Evolutionary conservation across 2,329 filamentous ascomycete species (phyloP), one percentile per base, ranked within the genome.

Genomic region (Akanthomyces dipterigenus): DNA sequence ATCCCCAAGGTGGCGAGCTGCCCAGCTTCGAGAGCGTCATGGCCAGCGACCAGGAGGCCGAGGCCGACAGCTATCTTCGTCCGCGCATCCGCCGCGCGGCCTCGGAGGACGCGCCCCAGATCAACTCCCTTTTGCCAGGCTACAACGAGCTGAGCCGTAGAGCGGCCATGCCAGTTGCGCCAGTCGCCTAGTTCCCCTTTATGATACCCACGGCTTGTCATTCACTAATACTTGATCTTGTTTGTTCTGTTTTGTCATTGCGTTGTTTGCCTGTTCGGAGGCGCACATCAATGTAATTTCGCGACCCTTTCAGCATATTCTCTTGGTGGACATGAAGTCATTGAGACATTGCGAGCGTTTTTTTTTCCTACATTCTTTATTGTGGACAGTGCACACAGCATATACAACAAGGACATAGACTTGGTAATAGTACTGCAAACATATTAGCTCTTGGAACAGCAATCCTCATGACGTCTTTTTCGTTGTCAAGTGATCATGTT

Each of bases 11-110:
- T 16, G 70, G 67, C 40, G 76, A 73, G 3, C 73, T 79, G 45
- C 82, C 82, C 3, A 79, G 72, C 60, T 84, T 84, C 63, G 82
- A 83, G 65, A 74, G 73, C 9, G 78, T 75, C 26, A 71, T 81
- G 64, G 74, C 73, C 1, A 68, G 72, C 58, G 67, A 68, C 11
- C 75, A 79, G 62, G 76, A 76, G 60, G 76, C 76, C 3, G 78
- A 77, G 22, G 75, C 72, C 11, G 78, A 82, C 24, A 72, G 72
- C 11, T 73, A 75, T 62, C 63, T 82, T 16, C 70, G 71, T 56
- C 78, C 79, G 16, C 74, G 80, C 43, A 60, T 75, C 31, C 64
- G 78, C 51, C 68, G 70, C 24, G 67, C 72, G 36, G 73, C 76
- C 0, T 68, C 72, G 9, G 63, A 69, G 6, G 66, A 70, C 11